Percentiles rank a stretch among this genome's conserved stretches.
Conservation (phyloP, 148 eudicot species). For the Amaranthus palmeri region DNA sequence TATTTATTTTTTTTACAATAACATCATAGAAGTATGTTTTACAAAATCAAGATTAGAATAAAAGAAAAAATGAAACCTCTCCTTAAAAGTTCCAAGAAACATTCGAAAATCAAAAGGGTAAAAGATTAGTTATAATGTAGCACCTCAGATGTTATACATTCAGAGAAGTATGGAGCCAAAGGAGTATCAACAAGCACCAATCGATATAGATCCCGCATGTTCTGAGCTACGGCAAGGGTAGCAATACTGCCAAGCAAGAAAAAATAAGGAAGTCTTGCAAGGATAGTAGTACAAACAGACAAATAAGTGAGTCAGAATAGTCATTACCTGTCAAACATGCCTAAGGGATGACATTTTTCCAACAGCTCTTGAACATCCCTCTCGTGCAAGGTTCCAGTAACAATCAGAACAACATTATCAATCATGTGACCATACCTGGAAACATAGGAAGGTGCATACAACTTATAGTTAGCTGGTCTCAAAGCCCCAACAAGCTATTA, state of each 20-base stretch:
- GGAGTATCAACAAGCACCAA: conserved; percentile 98
- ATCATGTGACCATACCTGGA: conserved; percentile 96
- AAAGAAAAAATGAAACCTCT: background rate
- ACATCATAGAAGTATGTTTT: background rate
- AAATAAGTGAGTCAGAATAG: background rate
- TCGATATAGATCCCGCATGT: conserved; percentile 90
- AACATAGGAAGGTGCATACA: background rate
- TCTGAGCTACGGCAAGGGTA: conserved; percentile 94
- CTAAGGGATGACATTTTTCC: conserved; percentile 96
- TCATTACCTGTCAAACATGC: conserved; percentile 94
- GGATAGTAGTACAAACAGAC: conserved; percentile 8
- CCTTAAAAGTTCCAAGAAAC: too few relatives aligned
- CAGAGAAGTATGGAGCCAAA: conserved; percentile 96
- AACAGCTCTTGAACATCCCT: conserved; percentile 94
- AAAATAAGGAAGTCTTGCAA: conserved; percentile 8
- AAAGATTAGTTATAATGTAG: background rate
- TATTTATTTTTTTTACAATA: background rate
- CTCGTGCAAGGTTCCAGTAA: conserved; percentile 98
- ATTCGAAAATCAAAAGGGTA: background rate
- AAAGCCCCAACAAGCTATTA: background rate
- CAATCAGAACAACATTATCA: conserved; percentile 95
- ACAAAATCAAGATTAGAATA: background rate
- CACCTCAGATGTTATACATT: conserved; percentile 96
- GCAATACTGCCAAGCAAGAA: conserved; percentile 59
- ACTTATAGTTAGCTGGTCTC: background rate